phyloP scores from a whole-genome alignment of 441 rosid genomes.

The Populus hybrid region DNA sequence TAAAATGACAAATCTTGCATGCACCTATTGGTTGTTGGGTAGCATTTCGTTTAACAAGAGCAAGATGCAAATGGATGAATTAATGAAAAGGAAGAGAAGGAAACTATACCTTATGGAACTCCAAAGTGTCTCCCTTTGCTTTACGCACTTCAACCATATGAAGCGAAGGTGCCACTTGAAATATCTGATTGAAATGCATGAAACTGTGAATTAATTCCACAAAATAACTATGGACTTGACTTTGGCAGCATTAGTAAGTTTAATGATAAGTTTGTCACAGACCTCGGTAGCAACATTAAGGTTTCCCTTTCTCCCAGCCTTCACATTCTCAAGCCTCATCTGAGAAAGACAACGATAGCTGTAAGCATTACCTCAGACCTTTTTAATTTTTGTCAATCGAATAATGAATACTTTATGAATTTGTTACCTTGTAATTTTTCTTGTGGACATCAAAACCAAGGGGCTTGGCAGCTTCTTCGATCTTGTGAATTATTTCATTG shows the following conservation, averaged over 20 bases:
- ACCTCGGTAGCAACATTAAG: slow-evolving; percentile 92
- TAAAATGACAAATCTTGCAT: neutral
- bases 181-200: slow-evolving; percentile 43
- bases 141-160: slow-evolving; percentile 96
- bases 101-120: slow-evolving; percentile 75
- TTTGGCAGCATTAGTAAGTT: neutral
- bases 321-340: slow-evolving; percentile 88
- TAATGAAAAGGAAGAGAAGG: neutral
- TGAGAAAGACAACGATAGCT: slow-evolving; percentile 25
- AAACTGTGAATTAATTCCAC: neutral
- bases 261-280: slow-evolving; percentile 1
- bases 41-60: neutral
- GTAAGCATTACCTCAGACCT: neutral
- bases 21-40: neutral
- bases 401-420: neutral
- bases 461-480: slow-evolving; percentile 94
- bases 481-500: slow-evolving; percentile 76
- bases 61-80: neutral
- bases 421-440: slow-evolving; percentile 81
- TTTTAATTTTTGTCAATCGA: neutral
- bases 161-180: slow-evolving; percentile 91
- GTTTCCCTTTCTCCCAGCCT: slow-evolving; percentile 95
- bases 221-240: neutral
- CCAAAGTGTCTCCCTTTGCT: slow-evolving; percentile 92
- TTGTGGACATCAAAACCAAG: slow-evolving; percentile 92